Evolutionary conservation across 805 yeast genomes (phyloP), one percentile per base, ranked within the genome.

Genomic region (Kodamaea leandrae): DNA sequence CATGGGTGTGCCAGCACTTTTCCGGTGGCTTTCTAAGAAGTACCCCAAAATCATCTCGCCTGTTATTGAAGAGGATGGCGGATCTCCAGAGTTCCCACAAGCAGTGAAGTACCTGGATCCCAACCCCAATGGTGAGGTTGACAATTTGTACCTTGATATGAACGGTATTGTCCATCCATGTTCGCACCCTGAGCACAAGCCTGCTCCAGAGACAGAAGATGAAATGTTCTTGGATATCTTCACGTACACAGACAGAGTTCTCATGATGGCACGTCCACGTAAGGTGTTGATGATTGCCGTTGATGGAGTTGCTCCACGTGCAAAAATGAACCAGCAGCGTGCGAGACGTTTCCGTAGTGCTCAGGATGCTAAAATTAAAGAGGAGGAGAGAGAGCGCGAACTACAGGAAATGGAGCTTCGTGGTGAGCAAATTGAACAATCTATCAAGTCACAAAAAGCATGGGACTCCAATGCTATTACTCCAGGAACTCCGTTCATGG

Each of bases 91-190:
- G 21, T 20, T 32, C 18, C 74, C 77, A 36, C 63, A 63, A 2
- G 95, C 89, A 0, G 73, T 84, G 3, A 76, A 74, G 49, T 89
- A 86, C 59, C 57, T 78, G 15, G 77, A 79, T 39, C 83, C 93
- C 9, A 93, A 93, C 60, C 96, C 96, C 3, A 93, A 93, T 63
- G 99, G 98, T 19, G 99, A 93, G 65, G 67, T 89, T 36, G 98
- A 93, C 60, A 93, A 93, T 58, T 64, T 93, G 37, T 93, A 93
- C 58, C 71, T 93, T 48, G 99, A 93, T 66, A 93, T 93, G 99
- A 93, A 93, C 60, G 99, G 98, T 70, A 93, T 93, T 57, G 99
- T 93, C 4, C 99, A 93, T 69, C 99, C 99, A 1, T 93, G 98
- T 71, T 84, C 97, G 2, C 99, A 93, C 62, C 99, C 99, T 1